Conservation (phyloP, 75 land plant genomes). For the Pinus albicaulis region DNA sequence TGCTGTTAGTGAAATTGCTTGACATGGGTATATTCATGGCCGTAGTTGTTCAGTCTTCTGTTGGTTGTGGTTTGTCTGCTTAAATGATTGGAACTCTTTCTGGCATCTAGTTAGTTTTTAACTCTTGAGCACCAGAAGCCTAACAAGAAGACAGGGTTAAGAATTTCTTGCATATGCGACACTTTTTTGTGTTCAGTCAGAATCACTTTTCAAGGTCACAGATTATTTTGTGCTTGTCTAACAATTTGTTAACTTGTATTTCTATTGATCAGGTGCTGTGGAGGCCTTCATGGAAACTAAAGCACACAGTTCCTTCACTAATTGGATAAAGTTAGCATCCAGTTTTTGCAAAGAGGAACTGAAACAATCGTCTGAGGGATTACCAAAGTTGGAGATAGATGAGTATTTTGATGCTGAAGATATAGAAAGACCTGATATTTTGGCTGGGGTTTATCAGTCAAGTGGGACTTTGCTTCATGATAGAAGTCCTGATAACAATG, state of each 20-base stretch:
- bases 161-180: too few species aligned
- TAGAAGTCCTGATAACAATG: not conserved
- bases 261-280: slow-evolving; percentile 13
- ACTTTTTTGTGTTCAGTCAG: not conserved
- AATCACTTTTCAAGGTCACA: not conserved
- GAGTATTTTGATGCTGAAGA: slow-evolving; percentile 18
- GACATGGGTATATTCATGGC: too few species aligned
- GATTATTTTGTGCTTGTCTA: not conserved
- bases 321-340: slow-evolving; percentile 18
- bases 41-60: too few species aligned
- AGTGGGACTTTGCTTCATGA: not conserved
- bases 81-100: too few species aligned
- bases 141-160: too few species aligned
- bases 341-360: slow-evolving; percentile 19
- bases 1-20: too few species aligned
- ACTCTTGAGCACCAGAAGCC: too few species aligned
- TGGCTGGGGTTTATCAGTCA: not conserved
- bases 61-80: too few species aligned
- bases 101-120: too few species aligned
- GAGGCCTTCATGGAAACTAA: slow-evolving; percentile 18
- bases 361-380: slow-evolving; percentile 8
- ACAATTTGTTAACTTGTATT: not conserved
- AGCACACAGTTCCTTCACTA: slow-evolving; percentile 19
- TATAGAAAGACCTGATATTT: not conserved
- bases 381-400: slow-evolving; percentile 12